Conservation (phyloP, 2,329 filamentous ascomycete species). For the Cercospora nicotianae region DNA sequence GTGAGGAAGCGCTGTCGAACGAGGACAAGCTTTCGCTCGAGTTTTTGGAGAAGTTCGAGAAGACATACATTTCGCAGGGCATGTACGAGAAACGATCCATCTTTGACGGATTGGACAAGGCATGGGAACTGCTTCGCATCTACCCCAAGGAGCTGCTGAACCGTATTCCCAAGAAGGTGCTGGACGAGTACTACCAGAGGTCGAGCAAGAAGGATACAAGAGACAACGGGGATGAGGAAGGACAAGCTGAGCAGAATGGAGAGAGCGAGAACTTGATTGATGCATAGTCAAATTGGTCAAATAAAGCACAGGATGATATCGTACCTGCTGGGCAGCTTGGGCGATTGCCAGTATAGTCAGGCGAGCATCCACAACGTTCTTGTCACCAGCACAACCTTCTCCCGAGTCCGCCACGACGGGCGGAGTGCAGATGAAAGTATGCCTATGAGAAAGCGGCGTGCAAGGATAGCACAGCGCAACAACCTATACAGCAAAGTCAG, state of each 20-base stretch:
- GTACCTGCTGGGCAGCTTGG: background rate
- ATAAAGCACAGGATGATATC: slow-evolving; percentile 1
- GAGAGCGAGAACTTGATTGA: slow-evolving; percentile 33
- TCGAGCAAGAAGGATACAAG: slow-evolving; percentile 46
- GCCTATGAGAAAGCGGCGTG: background rate
- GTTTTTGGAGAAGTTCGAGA: slow-evolving; percentile 98
- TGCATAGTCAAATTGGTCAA: slow-evolving; percentile 19
- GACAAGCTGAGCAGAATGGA: slow-evolving; percentile 34
- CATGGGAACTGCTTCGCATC: slow-evolving; percentile 93
- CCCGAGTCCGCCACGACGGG: background rate
- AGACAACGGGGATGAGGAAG: slow-evolving; percentile 45
- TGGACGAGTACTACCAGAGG: slow-evolving; percentile 54
- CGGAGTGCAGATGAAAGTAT: slow-evolving; percentile 10
- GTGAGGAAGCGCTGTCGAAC: slow-evolving; percentile 90
- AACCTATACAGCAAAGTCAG: slow-evolving; percentile 7
- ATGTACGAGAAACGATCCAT: slow-evolving; percentile 90
- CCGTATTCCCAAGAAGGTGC: slow-evolving; percentile 61
- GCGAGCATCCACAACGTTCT: background rate
- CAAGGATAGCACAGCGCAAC: background rate
- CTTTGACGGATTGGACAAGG: slow-evolving; percentile 90
- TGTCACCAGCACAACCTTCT: background rate
- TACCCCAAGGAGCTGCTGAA: slow-evolving; percentile 98
- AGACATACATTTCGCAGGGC: slow-evolving; percentile 88
- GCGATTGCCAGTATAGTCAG: background rate
- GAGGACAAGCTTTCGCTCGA: slow-evolving; percentile 98